phyloP scores from a whole-genome alignment of 73 alveolate species.

The Paramecium biaurelia region DNA sequence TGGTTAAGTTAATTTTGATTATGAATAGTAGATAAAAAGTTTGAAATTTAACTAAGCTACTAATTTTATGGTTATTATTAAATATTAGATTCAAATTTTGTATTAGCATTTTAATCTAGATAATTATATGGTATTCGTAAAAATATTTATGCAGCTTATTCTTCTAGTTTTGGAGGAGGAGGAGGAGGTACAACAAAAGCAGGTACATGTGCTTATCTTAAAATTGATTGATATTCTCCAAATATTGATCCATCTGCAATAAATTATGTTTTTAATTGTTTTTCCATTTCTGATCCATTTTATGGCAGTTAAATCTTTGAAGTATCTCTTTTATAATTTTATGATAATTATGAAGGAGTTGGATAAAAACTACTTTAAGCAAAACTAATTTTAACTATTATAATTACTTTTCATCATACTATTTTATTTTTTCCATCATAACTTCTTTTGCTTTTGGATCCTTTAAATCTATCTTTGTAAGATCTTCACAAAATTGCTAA shows the following conservation, averaged over 20 bases:
- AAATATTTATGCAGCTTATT: neutral
- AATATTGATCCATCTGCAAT: constrained; percentile 38
- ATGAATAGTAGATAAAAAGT: neutral
- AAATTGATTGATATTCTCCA: neutral
- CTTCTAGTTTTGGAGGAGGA: constrained; percentile 53
- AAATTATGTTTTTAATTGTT: neutral
- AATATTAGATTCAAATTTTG: neutral
- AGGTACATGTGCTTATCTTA: constrained; percentile 29
- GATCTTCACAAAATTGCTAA: neutral
- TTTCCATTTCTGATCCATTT: constrained; percentile 42
- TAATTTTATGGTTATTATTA: neutral
- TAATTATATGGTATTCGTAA: neutral
- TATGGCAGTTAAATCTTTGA: neutral
- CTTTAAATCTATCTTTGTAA: neutral
- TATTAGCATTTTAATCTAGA: neutral
- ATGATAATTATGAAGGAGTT: constrained; percentile 21
- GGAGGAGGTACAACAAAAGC: constrained; percentile 21
- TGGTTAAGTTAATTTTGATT: neutral
- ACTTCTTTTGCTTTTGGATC: neutral
- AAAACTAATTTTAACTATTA: neutral
- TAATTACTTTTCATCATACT: constrained; percentile 3
- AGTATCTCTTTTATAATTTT: neutral
- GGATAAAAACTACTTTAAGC: neutral
- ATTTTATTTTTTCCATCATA: neutral
- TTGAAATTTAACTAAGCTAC: neutral